Evolutionary conservation across 768 basidiomycete genomes (phyloP).

Genomic region (Rhodotorula toruloides): DNA sequence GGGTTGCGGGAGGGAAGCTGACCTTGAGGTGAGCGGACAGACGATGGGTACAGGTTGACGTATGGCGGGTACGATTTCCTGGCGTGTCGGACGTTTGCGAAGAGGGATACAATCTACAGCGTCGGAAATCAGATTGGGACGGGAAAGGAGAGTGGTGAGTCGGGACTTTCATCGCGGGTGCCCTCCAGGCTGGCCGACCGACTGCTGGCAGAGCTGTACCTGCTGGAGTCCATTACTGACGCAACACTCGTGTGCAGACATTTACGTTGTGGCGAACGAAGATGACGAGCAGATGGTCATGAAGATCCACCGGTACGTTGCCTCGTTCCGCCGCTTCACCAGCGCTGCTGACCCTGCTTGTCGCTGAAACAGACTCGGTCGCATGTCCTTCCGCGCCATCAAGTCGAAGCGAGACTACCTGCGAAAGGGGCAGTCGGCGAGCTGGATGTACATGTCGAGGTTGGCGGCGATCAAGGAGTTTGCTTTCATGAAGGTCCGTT

Average conservation of each 20-base stretch:
- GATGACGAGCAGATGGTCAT: conserved; percentile 82
- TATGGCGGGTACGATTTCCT: conserved; percentile 99
- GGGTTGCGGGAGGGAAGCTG: neutral
- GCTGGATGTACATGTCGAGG: conserved; percentile 98
- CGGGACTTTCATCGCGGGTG: neutral
- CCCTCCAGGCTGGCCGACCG: neutral
- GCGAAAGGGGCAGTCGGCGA: conserved; percentile 88
- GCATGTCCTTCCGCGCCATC: conserved; percentile 94
- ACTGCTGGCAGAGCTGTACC: neutral
- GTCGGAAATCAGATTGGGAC: conserved; percentile 98
- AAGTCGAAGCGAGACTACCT: conserved; percentile 95
- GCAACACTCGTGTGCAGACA: conserved; percentile 54
- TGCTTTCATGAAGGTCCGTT: conserved; percentile 90
- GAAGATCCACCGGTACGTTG: conserved; percentile 78
- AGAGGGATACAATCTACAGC: conserved; percentile 77
- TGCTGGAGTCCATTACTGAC: neutral
- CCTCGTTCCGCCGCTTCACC: neutral
- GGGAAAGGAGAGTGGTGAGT: conserved; percentile 86
- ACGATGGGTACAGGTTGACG: conserved; percentile 93
- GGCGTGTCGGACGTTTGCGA: conserved; percentile 85
- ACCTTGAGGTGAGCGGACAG: conserved; percentile 49
- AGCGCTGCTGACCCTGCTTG: neutral
- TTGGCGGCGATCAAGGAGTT: conserved; percentile 95
- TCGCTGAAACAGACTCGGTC: conserved; percentile 65
- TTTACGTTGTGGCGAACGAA: conserved; percentile 79